These are phyloP conservation scores for Calonectria hawksworthii DNA, from an alignment of 2,329 filamentous ascomycete species.

Conservation along the genomic window DNA sequence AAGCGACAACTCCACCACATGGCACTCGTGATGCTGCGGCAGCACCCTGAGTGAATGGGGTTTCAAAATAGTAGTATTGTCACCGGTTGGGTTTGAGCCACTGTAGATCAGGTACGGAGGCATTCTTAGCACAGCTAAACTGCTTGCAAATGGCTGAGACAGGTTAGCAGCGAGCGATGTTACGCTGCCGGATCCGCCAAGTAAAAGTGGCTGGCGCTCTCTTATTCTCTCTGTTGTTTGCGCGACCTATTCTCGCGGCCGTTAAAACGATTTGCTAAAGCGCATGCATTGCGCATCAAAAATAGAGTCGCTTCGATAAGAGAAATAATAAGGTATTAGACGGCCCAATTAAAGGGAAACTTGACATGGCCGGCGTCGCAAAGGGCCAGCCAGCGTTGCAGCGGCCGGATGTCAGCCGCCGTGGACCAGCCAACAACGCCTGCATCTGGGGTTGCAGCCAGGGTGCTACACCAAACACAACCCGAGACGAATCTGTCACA, in stretches of 20 bases:
- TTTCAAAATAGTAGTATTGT: constrained; percentile 28
- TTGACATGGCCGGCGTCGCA: neutral
- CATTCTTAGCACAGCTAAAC: neutral
- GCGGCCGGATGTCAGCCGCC: neutral
- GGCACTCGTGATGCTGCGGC: constrained; percentile 1
- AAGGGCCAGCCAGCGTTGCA: neutral
- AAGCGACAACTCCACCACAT: neutral
- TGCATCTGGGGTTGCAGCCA: constrained; percentile 15
- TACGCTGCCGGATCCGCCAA: constrained; percentile 3
- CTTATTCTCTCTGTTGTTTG: neutral
- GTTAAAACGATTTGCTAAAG: neutral
- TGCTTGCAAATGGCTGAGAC: constrained; percentile 22
- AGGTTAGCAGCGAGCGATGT: constrained; percentile 14
- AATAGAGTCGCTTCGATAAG: neutral
- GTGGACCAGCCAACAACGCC: neutral
- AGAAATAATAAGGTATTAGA: neutral
- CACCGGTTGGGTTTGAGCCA: constrained; percentile 28
- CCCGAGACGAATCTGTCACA: constrained; percentile 55
- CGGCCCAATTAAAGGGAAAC: neutral
- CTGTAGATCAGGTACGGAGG: constrained; percentile 21
- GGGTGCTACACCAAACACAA: constrained; percentile 48
- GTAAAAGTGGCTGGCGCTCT: neutral
- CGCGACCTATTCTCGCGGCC: neutral
- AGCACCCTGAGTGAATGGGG: neutral
- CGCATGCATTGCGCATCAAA: neutral